Evolutionary conservation across 495 filamentous ascomycete species (phyloP), one percentile per base, ranked within the genome.

Genomic region (Penicillium odoratum): DNA sequence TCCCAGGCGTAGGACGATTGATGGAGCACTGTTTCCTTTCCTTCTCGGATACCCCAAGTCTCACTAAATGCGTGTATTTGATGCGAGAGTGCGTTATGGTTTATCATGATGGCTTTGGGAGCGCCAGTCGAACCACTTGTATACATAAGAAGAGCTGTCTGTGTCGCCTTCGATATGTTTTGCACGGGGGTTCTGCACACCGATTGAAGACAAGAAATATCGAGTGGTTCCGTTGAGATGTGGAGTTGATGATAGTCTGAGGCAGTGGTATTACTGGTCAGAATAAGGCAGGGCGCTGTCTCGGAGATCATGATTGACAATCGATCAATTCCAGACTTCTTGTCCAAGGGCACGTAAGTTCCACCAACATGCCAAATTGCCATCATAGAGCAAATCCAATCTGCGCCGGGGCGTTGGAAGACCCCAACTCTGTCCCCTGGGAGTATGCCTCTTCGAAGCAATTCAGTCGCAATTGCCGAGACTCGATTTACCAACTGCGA

Each of bases 331-430:
- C 72, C 60, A 11, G 66, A 72, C 6, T 70, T 59, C 2, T 70
- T 61, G 51, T 85, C 82, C 8, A 85, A 46, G 0, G 84, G 83
- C 0, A 85, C 63, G 53, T 84, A 85, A 2, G 74, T 58, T 1
- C 58, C 75, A 0, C 82, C 83, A 46, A 80, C 29, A 0, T 72
- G 64, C 59, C 77, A 55, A 47, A 85, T 76, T 11, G 79, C 83
- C 1, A 85, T 69, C 48, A 85, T 48, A 0, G 81, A 82, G 29
- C 64, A 75, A 11, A 81, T 63, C 76, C 76, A 82, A 34, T 83
- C 74, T 0, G 66, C 7, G 0, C 56, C 28, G 0, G 83, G 60
- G n/a, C 57, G 21, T 49, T 63, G 56, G 31, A 67, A 66, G 3
- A 70, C 63, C 3, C 15, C 49, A 11, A 70, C 58, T 8, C 28